These are phyloP conservation scores for Mollisiaceae sp. DNA, from an alignment of 2,329 filamentous ascomycete genomes.

Conservation along the genomic window DNA sequence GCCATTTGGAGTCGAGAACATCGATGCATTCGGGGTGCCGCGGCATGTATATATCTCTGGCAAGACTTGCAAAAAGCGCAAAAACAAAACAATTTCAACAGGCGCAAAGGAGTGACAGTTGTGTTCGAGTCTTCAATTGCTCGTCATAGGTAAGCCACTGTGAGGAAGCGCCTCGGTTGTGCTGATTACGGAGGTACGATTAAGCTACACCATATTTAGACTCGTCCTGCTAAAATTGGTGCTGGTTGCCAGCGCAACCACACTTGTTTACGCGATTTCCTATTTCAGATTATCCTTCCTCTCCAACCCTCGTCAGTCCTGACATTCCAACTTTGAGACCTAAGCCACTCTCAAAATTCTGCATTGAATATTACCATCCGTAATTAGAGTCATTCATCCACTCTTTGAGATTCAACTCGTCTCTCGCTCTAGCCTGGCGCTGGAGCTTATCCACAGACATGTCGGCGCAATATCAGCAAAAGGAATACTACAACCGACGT, in stretches of 20 bases:
- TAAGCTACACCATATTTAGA: background rate
- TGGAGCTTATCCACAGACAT: slow-evolving; percentile 28
- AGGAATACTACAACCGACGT: slow-evolving; percentile 36
- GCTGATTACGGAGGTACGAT: background rate
- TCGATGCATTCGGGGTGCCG: slow-evolving; percentile 41
- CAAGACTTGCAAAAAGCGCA: slow-evolving; percentile 8
- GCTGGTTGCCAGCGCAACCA: slow-evolving; percentile 1
- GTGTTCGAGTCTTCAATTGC: slow-evolving; percentile 15
- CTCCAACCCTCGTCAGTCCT: slow-evolving; percentile 15
- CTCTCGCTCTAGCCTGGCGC: slow-evolving; percentile 10
- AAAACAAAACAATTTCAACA: slow-evolving; percentile 14
- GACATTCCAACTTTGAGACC: slow-evolving; percentile 25
- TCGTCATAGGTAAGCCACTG: background rate
- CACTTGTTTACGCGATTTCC: slow-evolving; percentile 23
- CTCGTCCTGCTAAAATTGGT: background rate
- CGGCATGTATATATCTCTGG: slow-evolving; percentile 33
- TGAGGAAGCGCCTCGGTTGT: slow-evolving; percentile 4
- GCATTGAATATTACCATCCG: slow-evolving; percentile 22
- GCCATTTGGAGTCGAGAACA: slow-evolving; percentile 43
- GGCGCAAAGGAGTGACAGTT: slow-evolving; percentile 34
- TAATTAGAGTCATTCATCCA: slow-evolving; percentile 22
- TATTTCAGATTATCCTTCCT: slow-evolving; percentile 15
- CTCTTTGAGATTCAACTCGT: slow-evolving; percentile 14
- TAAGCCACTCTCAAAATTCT: slow-evolving; percentile 16
- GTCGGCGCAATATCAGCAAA: slow-evolving; percentile 42